A percentile compares a stretch with the other conserved stretches of the same genome.
phyloP scores from a whole-genome alignment of 257 asterid genomes.

The Capsicum chinense region DNA sequence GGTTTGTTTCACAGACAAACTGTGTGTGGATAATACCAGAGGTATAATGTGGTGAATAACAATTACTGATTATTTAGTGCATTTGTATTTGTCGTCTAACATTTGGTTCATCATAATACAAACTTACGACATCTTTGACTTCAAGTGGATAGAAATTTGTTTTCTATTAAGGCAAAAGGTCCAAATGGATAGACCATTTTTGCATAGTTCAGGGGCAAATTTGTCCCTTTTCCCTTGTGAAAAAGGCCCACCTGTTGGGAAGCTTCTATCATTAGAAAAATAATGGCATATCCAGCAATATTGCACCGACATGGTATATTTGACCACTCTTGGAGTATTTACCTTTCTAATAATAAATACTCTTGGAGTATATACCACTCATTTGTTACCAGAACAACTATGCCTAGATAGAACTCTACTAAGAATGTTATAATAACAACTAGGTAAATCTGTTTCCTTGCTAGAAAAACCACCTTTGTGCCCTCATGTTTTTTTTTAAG shows the following conservation, averaged over 20 bases:
- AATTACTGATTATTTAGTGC: constrained; percentile 1
- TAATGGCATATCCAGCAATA: background rate
- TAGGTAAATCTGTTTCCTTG: background rate
- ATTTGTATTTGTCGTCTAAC: background rate
- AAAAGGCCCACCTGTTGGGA: background rate
- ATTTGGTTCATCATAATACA: background rate
- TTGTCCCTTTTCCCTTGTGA: background rate
- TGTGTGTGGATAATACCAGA: background rate
- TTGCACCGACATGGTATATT: background rate
- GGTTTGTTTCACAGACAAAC: background rate
- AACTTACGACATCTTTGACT: background rate
- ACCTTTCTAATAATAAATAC: background rate
- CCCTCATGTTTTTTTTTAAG: background rate
- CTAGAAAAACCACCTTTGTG: background rate
- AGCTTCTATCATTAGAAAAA: background rate
- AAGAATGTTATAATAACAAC: constrained; percentile 1
- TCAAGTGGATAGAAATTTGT: constrained; percentile 14
- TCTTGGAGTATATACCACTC: constrained; percentile 20
- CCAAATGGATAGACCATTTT: background rate
- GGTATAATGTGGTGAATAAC: background rate
- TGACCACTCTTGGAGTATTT: background rate
- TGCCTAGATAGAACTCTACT: background rate
- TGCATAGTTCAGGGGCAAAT: background rate
- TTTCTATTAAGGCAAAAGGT: background rate
- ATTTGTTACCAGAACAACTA: background rate